phyloP scores from a whole-genome alignment of 192 early-diverging fungal species.

The Podila minutissima region DNA sequence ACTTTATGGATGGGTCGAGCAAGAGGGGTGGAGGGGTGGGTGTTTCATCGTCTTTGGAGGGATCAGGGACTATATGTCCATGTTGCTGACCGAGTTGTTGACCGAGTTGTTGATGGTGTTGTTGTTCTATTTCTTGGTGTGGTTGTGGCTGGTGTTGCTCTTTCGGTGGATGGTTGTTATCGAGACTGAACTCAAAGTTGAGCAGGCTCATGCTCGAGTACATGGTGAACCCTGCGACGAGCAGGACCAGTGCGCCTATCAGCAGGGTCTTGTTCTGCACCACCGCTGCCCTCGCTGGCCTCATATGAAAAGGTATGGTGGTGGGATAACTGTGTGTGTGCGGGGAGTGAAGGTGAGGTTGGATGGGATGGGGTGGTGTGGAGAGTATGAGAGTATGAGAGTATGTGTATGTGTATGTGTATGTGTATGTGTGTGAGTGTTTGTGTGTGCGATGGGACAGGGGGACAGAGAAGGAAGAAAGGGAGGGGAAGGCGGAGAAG shows the following conservation, averaged over 20 bases:
- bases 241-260: background rate
- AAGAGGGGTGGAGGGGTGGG: background rate
- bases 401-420: background rate
- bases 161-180: background rate
- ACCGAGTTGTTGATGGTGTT: background rate
- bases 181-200: background rate
- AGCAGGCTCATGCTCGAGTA: background rate
- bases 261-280: background rate
- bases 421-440: background rate
- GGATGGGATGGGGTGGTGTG: too few relatives aligned
- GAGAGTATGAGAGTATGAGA: too few relatives aligned
- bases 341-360: too few relatives aligned
- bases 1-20: constrained; percentile 20
- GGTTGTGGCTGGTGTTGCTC: background rate
- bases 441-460: too few relatives aligned
- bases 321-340: too few relatives aligned
- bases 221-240: background rate
- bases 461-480: background rate
- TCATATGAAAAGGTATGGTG: too few relatives aligned
- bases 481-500: background rate
- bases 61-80: background rate
- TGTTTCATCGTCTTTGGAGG: background rate
- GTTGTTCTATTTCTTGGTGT: too few relatives aligned
- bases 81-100: background rate
- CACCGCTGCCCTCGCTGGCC: background rate